These are phyloP conservation scores for Parastagonospora nodorum DNA, from an alignment of 2,329 filamentous ascomycete genomes.

Conservation along the genomic window DNA sequence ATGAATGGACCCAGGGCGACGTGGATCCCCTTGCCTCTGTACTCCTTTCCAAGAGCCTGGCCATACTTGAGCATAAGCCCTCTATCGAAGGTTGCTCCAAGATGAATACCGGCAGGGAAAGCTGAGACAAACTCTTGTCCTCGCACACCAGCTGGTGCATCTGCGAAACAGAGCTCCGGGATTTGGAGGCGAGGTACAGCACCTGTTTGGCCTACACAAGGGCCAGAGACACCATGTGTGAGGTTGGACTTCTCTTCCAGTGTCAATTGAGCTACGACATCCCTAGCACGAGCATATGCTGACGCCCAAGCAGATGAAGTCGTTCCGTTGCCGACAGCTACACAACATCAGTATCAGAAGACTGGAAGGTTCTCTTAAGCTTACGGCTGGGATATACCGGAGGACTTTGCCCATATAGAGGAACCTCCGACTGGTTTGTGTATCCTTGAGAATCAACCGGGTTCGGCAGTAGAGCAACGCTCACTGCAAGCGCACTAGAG, in stretches of 20 bases:
- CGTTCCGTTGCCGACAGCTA: conserved; percentile 31
- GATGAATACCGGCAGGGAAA: conserved; percentile 37
- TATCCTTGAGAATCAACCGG: conserved; percentile 21
- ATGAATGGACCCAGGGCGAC: conserved; percentile 72
- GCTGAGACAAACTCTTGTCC: conserved; percentile 39
- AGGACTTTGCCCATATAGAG: conserved; percentile 34
- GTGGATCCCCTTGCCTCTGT: conserved; percentile 72
- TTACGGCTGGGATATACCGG: conserved; percentile 38
- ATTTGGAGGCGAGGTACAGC: conserved; percentile 44
- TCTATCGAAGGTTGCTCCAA: conserved; percentile 74
- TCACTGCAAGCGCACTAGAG: neutral
- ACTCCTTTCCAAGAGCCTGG: conserved; percentile 71
- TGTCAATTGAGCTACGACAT: conserved; percentile 48
- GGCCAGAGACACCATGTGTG: conserved; percentile 40
- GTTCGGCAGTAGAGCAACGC: conserved; percentile 13
- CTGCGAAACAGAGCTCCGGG: conserved; percentile 46
- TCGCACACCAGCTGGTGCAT: conserved; percentile 43
- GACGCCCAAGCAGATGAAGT: conserved; percentile 29
- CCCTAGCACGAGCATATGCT: conserved; percentile 44
- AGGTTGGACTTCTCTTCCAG: conserved; percentile 51
- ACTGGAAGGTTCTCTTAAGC: neutral
- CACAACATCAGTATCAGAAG: conserved; percentile 1
- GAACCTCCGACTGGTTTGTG: conserved; percentile 35
- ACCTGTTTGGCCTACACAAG: conserved; percentile 44
- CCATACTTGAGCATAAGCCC: conserved; percentile 70